Evolutionary conservation across 129 eudicot genomes (phyloP).

Genomic region (Heracleum sosnowskyi): DNA sequence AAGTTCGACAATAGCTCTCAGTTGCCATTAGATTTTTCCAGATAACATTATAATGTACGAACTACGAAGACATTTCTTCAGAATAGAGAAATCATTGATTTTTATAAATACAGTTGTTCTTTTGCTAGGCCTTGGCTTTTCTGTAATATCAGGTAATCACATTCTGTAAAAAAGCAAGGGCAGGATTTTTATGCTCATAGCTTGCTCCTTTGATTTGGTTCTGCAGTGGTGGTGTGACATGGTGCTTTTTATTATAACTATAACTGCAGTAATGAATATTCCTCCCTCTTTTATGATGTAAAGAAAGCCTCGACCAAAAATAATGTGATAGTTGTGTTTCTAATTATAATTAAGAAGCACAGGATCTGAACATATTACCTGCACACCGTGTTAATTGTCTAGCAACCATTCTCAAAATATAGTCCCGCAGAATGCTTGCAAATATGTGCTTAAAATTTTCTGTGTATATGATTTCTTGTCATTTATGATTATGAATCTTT

Average conservation of each 20-base stretch:
- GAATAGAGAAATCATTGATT: constrained; percentile 20
- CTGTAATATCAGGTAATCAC: neutral
- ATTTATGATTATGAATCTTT: neutral
- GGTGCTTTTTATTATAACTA: no score
- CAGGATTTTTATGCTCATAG: neutral
- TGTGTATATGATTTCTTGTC: neutral
- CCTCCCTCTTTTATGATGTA: no score
- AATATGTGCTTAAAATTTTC: no score
- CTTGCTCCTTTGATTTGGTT: neutral
- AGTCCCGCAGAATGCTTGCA: no score
- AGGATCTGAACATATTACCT: no score
- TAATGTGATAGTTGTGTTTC: no score
- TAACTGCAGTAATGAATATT: no score
- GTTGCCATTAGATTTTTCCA: constrained; percentile 12
- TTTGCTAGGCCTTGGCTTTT: neutral
- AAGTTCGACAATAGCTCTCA: constrained; percentile 22
- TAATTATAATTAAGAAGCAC: no score
- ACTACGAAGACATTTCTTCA: constrained; percentile 20
- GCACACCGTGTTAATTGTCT: no score
- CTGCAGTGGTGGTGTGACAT: neutral
- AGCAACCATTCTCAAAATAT: no score
- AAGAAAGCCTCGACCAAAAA: no score
- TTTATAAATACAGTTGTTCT: neutral
- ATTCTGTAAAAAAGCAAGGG: neutral
- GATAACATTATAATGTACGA: constrained; percentile 23